Evolutionary conservation across 139 green algal genomes (phyloP).

Genomic region (Chlamydomonas incerta): DNA sequence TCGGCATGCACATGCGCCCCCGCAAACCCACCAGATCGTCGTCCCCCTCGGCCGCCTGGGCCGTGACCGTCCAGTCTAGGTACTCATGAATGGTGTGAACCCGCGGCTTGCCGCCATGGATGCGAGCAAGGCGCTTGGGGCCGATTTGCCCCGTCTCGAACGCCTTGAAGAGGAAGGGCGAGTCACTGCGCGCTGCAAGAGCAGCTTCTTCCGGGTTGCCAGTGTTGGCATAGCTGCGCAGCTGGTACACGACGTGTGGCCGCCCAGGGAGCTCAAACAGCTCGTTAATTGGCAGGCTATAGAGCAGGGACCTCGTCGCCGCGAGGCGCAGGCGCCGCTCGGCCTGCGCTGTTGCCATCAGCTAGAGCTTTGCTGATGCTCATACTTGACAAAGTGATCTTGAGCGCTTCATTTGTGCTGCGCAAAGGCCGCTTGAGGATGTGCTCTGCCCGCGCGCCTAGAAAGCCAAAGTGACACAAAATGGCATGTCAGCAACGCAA

Average conservation of each 20-base stretch:
- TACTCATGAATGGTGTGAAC: slow-evolving; percentile 95
- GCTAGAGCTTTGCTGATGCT: too few species aligned
- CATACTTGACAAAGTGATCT: too few species aligned
- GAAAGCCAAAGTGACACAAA: too few species aligned
- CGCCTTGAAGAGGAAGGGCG: slow-evolving; percentile 93
- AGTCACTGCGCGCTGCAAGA: slow-evolving; percentile 66
- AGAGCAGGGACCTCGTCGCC: slow-evolving; percentile 54
- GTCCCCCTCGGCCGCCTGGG: slow-evolving; percentile 66
- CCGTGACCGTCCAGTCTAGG: slow-evolving; percentile 94
- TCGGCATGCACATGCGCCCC: background rate
- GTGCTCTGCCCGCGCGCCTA: too few species aligned
- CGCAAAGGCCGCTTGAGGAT: too few species aligned
- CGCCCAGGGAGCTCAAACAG: slow-evolving; percentile 81
- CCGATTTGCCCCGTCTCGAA: slow-evolving; percentile 89
- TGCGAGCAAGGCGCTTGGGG: slow-evolving; percentile 70
- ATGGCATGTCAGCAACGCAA: too few species aligned
- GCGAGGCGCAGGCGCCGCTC: slow-evolving; percentile 43
- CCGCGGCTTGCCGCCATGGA: slow-evolving; percentile 73
- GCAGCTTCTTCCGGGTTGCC: slow-evolving; percentile 33
- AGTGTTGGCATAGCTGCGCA: slow-evolving; percentile 64
- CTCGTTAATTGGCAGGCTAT: slow-evolving; percentile 63
- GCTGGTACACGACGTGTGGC: slow-evolving; percentile 75
- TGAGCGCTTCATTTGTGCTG: too few species aligned
- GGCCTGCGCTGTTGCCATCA: slow-evolving; percentile 51
- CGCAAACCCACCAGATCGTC: slow-evolving; percentile 68